Evolutionary conservation across 2,329 filamentous ascomycete species (phyloP).

Genomic region (Sporothrix curviconia): DNA sequence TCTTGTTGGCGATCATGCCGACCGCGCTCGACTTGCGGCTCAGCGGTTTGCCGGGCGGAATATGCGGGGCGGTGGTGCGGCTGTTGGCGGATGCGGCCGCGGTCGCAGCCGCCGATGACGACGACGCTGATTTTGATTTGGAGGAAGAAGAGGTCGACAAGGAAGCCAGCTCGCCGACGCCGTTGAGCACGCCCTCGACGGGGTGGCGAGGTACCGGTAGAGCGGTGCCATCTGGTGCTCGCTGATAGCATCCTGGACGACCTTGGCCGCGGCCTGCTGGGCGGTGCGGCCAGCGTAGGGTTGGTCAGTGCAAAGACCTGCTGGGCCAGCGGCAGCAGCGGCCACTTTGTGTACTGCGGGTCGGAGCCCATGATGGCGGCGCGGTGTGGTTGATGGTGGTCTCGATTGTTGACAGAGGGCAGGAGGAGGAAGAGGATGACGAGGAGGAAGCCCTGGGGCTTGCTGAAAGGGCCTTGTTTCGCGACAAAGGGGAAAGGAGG

Average conservation of each 20-base stretch:
- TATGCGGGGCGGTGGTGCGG: slow-evolving; percentile 18
- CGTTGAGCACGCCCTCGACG: slow-evolving; percentile 74
- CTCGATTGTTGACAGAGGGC: neutral
- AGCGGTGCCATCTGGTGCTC: slow-evolving; percentile 84
- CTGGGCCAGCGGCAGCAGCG: slow-evolving; percentile 72
- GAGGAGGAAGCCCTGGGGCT: neutral
- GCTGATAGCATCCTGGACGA: slow-evolving; percentile 72
- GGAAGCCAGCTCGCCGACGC: slow-evolving; percentile 56
- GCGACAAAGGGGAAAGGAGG: neutral
- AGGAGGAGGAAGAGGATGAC: neutral
- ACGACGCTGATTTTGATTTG: slow-evolving; percentile 22
- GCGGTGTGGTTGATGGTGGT: neutral
- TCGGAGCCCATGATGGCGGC: slow-evolving; percentile 60
- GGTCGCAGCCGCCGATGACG: neutral
- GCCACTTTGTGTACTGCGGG: slow-evolving; percentile 80
- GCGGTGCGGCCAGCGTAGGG: slow-evolving; percentile 56
- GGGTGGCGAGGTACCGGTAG: slow-evolving; percentile 81
- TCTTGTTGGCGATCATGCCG: slow-evolving; percentile 69
- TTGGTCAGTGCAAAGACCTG: slow-evolving; percentile 84
- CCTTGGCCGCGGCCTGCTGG: slow-evolving; percentile 66
- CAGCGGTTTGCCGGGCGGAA: slow-evolving; percentile 41
- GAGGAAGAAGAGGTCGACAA: neutral
- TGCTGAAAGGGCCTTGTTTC: neutral
- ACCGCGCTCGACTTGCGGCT: slow-evolving; percentile 64
- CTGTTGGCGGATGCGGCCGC: neutral